Evolutionary conservation across 192 early-diverging fungal species (phyloP).

Genomic region (Thoreauomyces humboldtii): DNA sequence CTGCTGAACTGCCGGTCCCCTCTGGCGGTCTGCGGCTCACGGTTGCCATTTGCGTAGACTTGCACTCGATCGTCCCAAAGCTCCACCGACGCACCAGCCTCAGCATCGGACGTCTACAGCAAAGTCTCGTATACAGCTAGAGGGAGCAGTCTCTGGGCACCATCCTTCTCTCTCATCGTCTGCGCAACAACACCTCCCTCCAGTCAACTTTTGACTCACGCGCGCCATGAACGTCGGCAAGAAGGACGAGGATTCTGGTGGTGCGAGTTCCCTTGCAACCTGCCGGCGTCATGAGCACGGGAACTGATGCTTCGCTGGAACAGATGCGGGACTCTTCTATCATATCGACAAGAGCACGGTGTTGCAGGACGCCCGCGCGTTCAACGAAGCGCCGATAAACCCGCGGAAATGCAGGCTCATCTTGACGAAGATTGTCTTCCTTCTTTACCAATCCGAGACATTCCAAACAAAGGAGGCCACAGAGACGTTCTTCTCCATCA

Average conservation of each 20-base stretch:
- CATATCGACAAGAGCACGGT: conserved; percentile 91
- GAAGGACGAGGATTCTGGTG: conserved; percentile 70
- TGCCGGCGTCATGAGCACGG: neutral
- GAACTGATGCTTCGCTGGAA: too few species aligned
- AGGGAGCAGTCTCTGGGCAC: too few species aligned
- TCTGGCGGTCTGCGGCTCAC: too few species aligned
- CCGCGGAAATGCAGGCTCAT: conserved; percentile 89
- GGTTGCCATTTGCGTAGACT: too few species aligned
- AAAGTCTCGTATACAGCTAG: too few species aligned
- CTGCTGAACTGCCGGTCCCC: too few species aligned
- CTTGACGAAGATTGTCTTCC: conserved; percentile 90
- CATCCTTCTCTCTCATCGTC: too few species aligned
- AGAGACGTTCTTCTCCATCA: conserved; percentile 95
- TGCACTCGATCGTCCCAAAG: too few species aligned
- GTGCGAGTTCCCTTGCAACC: neutral
- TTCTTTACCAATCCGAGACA: conserved; percentile 84
- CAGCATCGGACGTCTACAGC: too few species aligned
- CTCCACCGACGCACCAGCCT: too few species aligned
- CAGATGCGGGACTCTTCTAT: conserved; percentile 75
- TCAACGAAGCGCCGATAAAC: conserved; percentile 96
- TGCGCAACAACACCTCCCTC: too few species aligned
- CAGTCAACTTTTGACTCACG: too few species aligned
- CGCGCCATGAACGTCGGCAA: conserved; percentile 58
- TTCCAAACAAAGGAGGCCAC: conserved; percentile 96
- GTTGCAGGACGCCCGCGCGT: conserved; percentile 93